Conservation (phyloP, 257 asterid genomes). For the Penstemon barbatus region DNA sequence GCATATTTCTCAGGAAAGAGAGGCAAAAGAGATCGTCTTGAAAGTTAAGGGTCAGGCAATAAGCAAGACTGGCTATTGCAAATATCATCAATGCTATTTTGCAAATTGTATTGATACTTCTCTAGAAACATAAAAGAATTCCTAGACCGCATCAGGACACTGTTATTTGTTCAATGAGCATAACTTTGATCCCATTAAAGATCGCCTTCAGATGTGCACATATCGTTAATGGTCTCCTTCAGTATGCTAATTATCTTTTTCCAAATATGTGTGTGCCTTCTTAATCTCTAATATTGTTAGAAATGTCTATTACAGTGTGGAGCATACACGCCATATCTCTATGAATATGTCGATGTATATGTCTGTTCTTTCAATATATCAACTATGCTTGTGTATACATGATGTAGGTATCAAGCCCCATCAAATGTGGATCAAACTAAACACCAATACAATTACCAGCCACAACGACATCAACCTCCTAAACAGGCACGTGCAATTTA, state of each 20-base stretch:
- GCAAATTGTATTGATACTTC: neutral
- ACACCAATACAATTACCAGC: constrained; percentile 56
- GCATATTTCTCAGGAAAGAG: constrained; percentile 59
- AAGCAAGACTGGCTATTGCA: constrained; percentile 77
- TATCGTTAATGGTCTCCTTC: neutral
- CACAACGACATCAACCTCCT: constrained; percentile 61
- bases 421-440: constrained; percentile 52
- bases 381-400: constrained; percentile 12
- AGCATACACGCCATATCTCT: constrained; percentile 96
- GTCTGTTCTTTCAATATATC: neutral
- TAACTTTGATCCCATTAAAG: constrained; percentile 96
- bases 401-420: constrained; percentile 81
- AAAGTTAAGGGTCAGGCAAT: constrained; percentile 98
- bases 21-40: constrained; percentile 73
- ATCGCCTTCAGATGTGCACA: constrained; percentile 85
- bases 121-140: constrained; percentile 62
- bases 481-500: constrained; percentile 58
- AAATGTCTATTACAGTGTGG: constrained; percentile 63
- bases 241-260: neutral
- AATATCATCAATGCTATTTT: constrained; percentile 71
- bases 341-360: constrained; percentile 31
- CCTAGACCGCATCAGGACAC: constrained; percentile 87
- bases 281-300: neutral
- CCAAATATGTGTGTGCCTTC: neutral
- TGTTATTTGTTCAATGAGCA: constrained; percentile 82